phyloP scores from a whole-genome alignment of 225 moss, liverwort and hornwort genomes.

The Climacium dendroides region DNA sequence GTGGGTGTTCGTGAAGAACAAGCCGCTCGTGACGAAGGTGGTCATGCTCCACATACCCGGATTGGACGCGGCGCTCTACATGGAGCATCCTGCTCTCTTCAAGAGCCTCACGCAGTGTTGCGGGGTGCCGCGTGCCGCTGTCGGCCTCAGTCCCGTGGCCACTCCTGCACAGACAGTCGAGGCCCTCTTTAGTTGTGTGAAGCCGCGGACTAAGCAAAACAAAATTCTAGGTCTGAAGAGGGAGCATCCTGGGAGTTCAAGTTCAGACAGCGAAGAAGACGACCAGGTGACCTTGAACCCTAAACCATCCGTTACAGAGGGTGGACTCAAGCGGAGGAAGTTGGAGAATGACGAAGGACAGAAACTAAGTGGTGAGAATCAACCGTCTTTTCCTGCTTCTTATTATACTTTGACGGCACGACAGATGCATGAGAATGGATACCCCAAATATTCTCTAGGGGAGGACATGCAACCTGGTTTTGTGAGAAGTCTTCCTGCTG shows the following conservation, averaged over 20 bases:
- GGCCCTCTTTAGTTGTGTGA: conserved; percentile 60
- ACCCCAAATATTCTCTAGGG: conserved; percentile 31
- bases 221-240: neutral
- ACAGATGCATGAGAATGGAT: conserved; percentile 77
- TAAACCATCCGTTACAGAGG: neutral
- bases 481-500: conserved; percentile 41
- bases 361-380: neutral
- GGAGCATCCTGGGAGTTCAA: neutral
- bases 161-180: conserved; percentile 42
- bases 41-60: conserved; percentile 75
- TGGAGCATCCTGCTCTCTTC: conserved; percentile 42
- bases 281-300: neutral
- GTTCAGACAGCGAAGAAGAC: neutral
- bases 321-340: conserved; percentile 4
- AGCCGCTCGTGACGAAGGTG: conserved; percentile 80
- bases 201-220: conserved; percentile 35
- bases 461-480: conserved; percentile 31
- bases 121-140: conserved; percentile 67
- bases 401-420: conserved; percentile 48
- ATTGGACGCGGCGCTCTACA: conserved; percentile 74
- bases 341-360: neutral
- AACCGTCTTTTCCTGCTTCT: conserved; percentile 28
- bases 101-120: conserved; percentile 39
- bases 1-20: conserved; percentile 93
- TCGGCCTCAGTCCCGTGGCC: conserved; percentile 50